Conservation (phyloP, 164 flowering plant genomes). For the Saururus chinensis region DNA sequence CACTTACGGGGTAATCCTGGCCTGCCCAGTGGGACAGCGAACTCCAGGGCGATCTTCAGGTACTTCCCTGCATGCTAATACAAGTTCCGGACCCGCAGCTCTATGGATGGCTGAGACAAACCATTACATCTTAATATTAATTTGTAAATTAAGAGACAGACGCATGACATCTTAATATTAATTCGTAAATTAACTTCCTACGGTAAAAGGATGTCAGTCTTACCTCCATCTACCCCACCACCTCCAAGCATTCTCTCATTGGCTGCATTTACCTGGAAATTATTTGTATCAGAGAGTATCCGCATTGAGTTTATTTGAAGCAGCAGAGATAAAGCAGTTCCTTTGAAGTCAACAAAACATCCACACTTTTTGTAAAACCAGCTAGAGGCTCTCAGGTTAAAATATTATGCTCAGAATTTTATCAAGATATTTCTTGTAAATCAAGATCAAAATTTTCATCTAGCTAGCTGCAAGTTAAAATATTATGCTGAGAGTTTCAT, state of each 20-base stretch:
- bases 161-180: conserved; percentile 3
- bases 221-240: conserved; percentile 99
- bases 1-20: conserved; percentile 82
- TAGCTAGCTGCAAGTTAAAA: too few relatives aligned
- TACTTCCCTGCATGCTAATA: conserved; percentile 57
- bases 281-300: too few relatives aligned
- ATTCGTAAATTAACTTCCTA: background rate
- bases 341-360: too few relatives aligned
- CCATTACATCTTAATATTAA: conserved; percentile 1
- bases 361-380: too few relatives aligned
- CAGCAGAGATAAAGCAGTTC: too few relatives aligned
- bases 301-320: too few relatives aligned
- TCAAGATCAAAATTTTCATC: too few relatives aligned
- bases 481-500: too few relatives aligned
- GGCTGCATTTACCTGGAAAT: conserved; percentile 43
- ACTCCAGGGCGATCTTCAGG: conserved; percentile 78
- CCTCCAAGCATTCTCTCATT: conserved; percentile 93
- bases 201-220: background rate
- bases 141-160: conserved; percentile 7
- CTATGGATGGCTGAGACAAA: conserved; percentile 70
- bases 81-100: conserved; percentile 90
- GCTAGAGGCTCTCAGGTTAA: too few relatives aligned
- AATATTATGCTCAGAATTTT: too few relatives aligned
- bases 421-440: too few relatives aligned
- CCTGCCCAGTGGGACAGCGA: conserved; percentile 95